These are phyloP conservation scores for Zymoseptoria crescenta DNA, from an alignment of 2,329 filamentous ascomycete species.

Conservation along the genomic window DNA sequence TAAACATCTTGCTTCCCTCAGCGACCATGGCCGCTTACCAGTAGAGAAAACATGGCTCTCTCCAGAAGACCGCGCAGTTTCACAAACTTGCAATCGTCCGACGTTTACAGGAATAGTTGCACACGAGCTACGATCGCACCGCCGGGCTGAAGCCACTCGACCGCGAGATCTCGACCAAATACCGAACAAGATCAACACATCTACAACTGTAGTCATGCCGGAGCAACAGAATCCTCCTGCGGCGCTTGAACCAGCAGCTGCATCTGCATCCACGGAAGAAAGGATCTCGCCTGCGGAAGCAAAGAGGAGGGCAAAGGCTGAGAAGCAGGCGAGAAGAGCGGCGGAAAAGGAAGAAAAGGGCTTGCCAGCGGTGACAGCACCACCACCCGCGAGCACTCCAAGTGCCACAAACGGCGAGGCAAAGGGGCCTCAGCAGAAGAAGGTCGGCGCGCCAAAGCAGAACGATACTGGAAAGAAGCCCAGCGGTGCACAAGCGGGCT, in stretches of 20 bases:
- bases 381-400: not conserved
- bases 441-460: constrained; percentile 6
- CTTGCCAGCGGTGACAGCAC: constrained; percentile 6
- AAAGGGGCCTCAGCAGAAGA: constrained; percentile 9
- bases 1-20: not conserved
- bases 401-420: constrained; percentile 7
- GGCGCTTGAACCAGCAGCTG: constrained; percentile 11
- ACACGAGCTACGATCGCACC: not conserved
- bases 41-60: constrained; percentile 1
- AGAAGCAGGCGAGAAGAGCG: constrained; percentile 80
- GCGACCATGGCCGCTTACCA: constrained; percentile 2
- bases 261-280: constrained; percentile 19
- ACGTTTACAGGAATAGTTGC: not conserved
- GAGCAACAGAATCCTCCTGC: constrained; percentile 7
- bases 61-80: not conserved
- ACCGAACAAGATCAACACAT: not conserved
- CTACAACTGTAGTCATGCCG: constrained; percentile 8
- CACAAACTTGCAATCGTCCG: not conserved
- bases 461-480: constrained; percentile 13
- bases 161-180: not conserved
- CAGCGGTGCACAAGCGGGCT: constrained; percentile 18
- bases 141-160: not conserved
- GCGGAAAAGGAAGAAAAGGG: constrained; percentile 27
- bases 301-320: constrained; percentile 83
- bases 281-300: constrained; percentile 69